Percentiles rank a stretch among this genome's conserved stretches.
These are phyloP conservation scores for Suhomyces vadensis DNA, from an alignment of 805 yeast species.

Conservation along the genomic window DNA sequence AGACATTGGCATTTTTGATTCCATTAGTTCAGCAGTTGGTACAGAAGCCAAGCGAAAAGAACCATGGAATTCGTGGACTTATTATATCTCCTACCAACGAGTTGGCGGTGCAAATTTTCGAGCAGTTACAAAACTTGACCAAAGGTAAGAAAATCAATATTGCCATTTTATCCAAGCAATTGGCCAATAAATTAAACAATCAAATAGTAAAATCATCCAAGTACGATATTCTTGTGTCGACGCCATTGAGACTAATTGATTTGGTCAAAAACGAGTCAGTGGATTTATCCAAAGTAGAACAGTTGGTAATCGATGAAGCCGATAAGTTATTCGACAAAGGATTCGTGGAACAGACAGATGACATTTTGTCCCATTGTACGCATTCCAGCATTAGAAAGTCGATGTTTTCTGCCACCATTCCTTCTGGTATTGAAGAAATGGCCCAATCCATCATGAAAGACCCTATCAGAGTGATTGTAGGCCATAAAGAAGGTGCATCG, in stretches of 20 bases:
- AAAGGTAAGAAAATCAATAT: conserved; percentile 57
- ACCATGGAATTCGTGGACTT: conserved; percentile 66
- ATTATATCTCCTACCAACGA: conserved; percentile 94
- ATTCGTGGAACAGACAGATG: conserved; percentile 89
- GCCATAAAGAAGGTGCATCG: conserved; percentile 93
- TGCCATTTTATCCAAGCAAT: conserved; percentile 68
- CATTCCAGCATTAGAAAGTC: conserved; percentile 60
- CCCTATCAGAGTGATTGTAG: conserved; percentile 84
- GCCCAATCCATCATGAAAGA: conserved; percentile 83
- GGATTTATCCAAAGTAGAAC: conserved; percentile 65
- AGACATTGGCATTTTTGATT: conserved; percentile 84
- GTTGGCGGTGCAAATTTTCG: conserved; percentile 80
- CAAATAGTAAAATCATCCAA: conserved; percentile 59
- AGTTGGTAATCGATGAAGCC: conserved; percentile 90
- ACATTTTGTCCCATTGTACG: conserved; percentile 63
- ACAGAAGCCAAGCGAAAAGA: conserved; percentile 26
- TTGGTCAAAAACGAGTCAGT: conserved; percentile 62
- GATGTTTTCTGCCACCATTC: conserved; percentile 93
- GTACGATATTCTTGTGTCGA: conserved; percentile 78
- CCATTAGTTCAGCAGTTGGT: conserved; percentile 67
- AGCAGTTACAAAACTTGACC: conserved; percentile 61
- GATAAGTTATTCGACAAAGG: conserved; percentile 87
- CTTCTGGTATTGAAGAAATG: conserved; percentile 87
- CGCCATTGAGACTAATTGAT: conserved; percentile 88
- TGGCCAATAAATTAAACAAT: conserved; percentile 66